Evolutionary conservation across 768 basidiomycete species (phyloP).

Genomic region (Amanita pseudoporphyria): DNA sequence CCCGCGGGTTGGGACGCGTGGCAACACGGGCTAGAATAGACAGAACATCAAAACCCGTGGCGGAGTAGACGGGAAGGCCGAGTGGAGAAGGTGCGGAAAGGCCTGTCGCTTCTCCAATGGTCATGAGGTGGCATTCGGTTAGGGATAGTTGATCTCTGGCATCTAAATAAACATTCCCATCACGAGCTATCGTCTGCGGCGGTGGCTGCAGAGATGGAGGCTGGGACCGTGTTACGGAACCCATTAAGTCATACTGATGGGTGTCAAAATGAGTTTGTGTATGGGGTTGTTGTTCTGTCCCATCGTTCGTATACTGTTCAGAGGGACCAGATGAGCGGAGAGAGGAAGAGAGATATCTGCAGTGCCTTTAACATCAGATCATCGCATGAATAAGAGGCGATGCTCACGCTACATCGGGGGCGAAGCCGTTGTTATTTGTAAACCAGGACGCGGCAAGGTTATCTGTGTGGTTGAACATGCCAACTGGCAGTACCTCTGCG

Average conservation of each 20-base stretch:
- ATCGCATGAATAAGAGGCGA: slow-evolving; percentile 5
- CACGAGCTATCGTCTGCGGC: not conserved
- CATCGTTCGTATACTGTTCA: not conserved
- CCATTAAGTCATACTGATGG: not conserved
- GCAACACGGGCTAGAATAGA: slow-evolving; percentile 73
- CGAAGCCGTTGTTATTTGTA: slow-evolving; percentile 31
- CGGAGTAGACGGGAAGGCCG: slow-evolving; percentile 67
- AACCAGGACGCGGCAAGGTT: slow-evolving; percentile 38
- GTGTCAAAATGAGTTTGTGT: not conserved
- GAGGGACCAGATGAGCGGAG: not conserved
- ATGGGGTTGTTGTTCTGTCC: not conserved
- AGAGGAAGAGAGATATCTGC: slow-evolving; percentile 5
- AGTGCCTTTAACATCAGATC: not conserved
- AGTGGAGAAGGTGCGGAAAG: slow-evolving; percentile 23
- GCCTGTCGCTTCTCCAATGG: not conserved
- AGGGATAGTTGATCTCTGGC: not conserved
- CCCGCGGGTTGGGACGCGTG: slow-evolving; percentile 59
- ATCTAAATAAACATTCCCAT: not conserved
- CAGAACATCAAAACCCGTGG: slow-evolving; percentile 86
- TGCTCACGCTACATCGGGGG: slow-evolving; percentile 9
- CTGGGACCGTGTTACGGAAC: not conserved
- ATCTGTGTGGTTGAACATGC: slow-evolving; percentile 20
- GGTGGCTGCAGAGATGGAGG: not conserved
- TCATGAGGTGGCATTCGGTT: not conserved
- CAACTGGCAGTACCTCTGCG: slow-evolving; percentile 57